Evolutionary conservation across 805 yeast species (phyloP).

Genomic region (Starmerella lactis-condensi): DNA sequence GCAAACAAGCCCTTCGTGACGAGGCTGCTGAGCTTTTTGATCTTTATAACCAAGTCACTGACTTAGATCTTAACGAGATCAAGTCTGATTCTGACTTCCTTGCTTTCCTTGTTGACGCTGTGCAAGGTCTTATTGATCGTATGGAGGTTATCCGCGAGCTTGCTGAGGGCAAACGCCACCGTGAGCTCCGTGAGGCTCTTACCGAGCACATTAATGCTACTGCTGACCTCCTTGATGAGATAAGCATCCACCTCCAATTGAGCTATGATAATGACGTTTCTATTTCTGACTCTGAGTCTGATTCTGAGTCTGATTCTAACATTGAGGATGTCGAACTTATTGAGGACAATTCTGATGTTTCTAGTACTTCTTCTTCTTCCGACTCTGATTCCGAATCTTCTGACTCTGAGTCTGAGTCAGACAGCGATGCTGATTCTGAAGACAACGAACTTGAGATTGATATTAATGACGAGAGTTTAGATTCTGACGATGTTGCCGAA

Average conservation of each 20-base stretch:
- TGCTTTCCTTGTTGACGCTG: slow-evolving; percentile 12
- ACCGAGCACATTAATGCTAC: slow-evolving; percentile 17
- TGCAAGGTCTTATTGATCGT: slow-evolving; percentile 16
- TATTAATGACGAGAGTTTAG: slow-evolving; percentile 14
- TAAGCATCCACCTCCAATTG: slow-evolving; percentile 16
- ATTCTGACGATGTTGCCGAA: slow-evolving; percentile 14
- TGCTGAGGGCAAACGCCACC: slow-evolving; percentile 15
- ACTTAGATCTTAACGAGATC: slow-evolving; percentile 17
- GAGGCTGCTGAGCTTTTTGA: slow-evolving; percentile 18
- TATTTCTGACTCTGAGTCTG: slow-evolving; percentile 9
- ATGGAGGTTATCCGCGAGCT: slow-evolving; percentile 15
- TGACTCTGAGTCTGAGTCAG: slow-evolving; percentile 3
- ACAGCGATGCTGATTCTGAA: slow-evolving; percentile 10
- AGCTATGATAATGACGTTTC: slow-evolving; percentile 12
- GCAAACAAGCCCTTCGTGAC: slow-evolving; percentile 12
- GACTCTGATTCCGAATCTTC: not conserved
- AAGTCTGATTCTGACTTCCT: slow-evolving; percentile 17
- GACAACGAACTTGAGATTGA: slow-evolving; percentile 11
- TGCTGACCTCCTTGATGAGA: slow-evolving; percentile 13
- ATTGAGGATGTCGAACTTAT: slow-evolving; percentile 6
- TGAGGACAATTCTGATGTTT: not conserved
- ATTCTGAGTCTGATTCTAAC: slow-evolving; percentile 4
- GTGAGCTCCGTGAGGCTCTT: slow-evolving; percentile 17
- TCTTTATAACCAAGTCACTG: slow-evolving; percentile 16
- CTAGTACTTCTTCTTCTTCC: not conserved